Base-by-base conservation (phyloP, 306 rosid species). In the barrel medic (Medicago truncatula) region DNA sequence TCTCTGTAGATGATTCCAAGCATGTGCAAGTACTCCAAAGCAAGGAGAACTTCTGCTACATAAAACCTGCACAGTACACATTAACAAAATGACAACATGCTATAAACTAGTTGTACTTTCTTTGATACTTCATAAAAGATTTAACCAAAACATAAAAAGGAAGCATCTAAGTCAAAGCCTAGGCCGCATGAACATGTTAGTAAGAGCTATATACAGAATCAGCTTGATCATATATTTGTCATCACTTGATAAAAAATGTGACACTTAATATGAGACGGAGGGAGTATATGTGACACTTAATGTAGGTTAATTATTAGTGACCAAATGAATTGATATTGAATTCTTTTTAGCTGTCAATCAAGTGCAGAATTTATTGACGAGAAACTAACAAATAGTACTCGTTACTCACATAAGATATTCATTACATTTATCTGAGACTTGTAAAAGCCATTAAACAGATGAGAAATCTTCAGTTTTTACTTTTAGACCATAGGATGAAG, bases 21-120 rank as follows among this genome's bases (percentile, higher is more conserved):
- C 98, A 95, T 95, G 86, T 95, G 98, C 88, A 95, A 83, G 85
- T 95, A 95, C 86, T 95, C 98, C 89, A 95, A 84, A 34, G 98
- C 93, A 80, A 95, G 97, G 78, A 95, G 97, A 77, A 95, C 97
- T 86, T 95, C 98, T 21, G 98, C 96, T 84, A 87, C 97, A 79
- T 95, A 95, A 84, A 95, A 95, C 90, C 98, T 95, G 92, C 77
- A 83, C 5, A 17, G 52, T 12, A 54, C 70, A 57, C 39, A 81
- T 68, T 65, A 77, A 47, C 49, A 36, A 61, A 40, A 78, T 36
- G 63, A 14, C 64, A 76, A 46, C 25, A 69, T 60, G 59, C 57
- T 67, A n/a, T n/a, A n/a, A n/a, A n/a, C n/a, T 63, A 54, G 47
- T 50, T 50, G 15, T 58, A 60, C 28, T 10, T 0, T 50, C 8